A percentile compares a stretch with the other conserved stretches of the same genome.
These are phyloP conservation scores for Komagataella pastoris DNA, from an alignment of 805 yeast genomes.

Conservation along the genomic window DNA sequence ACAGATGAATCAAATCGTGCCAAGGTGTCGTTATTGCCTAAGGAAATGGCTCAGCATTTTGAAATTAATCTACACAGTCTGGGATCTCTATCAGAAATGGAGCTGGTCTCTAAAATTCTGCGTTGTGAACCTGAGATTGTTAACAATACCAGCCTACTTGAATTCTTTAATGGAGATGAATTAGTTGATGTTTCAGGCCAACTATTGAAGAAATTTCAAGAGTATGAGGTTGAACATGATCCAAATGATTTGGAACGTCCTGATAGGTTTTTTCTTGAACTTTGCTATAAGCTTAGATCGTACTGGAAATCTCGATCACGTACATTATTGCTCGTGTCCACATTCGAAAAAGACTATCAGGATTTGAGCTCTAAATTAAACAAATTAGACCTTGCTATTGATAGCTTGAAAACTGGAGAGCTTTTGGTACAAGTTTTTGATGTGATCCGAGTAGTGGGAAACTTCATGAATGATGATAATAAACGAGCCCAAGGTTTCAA, in stretches of 20 bases:
- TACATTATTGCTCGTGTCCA: constrained; percentile 38
- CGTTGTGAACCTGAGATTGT: constrained; percentile 45
- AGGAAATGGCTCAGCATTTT: constrained; percentile 69
- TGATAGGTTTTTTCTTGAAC: constrained; percentile 55
- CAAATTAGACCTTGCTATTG: constrained; percentile 45
- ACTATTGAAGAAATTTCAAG: constrained; percentile 42
- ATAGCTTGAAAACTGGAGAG: constrained; percentile 34
- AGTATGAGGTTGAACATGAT: constrained; percentile 49
- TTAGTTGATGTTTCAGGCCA: constrained; percentile 44
- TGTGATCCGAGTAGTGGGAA: constrained; percentile 62
- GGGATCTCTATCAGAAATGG: constrained; percentile 36
- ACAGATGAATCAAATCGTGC: constrained; percentile 27
- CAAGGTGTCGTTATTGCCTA: constrained; percentile 42
- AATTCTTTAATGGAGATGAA: constrained; percentile 59
- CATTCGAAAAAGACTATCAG: constrained; percentile 52
- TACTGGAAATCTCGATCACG: constrained; percentile 68
- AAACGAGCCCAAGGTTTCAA: constrained; percentile 63
- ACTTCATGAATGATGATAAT: constrained; percentile 62
- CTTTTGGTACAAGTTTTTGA: constrained; percentile 46
- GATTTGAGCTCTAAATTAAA: constrained; percentile 45
- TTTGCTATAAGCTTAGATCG: constrained; percentile 51
- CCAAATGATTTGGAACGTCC: constrained; percentile 48
- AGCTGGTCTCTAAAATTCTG: constrained; percentile 39
- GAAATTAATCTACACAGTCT: constrained; percentile 66
- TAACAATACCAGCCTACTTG: constrained; percentile 43